phyloP scores from a whole-genome alignment of 2,329 filamentous ascomycete species.

The Corinectria fuckeliana region DNA sequence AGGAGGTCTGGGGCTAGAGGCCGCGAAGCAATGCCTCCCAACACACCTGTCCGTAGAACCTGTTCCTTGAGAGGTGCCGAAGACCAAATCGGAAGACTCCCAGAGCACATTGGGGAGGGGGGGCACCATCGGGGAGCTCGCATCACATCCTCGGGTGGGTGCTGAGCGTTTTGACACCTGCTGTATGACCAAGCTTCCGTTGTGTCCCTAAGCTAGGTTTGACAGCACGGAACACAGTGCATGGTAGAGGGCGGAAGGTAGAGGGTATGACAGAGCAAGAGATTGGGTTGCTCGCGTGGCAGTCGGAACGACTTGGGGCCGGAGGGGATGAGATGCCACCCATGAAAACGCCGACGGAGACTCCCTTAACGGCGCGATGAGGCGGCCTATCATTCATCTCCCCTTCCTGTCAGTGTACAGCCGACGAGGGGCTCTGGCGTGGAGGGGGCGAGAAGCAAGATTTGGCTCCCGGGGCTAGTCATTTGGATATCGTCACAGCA shows the following conservation, averaged over 20 bases:
- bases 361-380: neutral
- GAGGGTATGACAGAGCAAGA: neutral
- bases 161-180: constrained; percentile 34
- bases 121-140: constrained; percentile 12
- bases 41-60: constrained; percentile 22
- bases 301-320: constrained; percentile 11
- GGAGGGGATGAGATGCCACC: neutral
- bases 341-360: neutral
- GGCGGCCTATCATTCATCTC: neutral
- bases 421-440: neutral
- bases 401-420: neutral
- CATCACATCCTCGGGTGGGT: constrained; percentile 11
- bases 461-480: neutral
- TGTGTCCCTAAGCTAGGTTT: constrained; percentile 18
- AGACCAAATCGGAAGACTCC: constrained; percentile 24
- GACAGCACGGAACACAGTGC: constrained; percentile 18
- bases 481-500: constrained; percentile 4
- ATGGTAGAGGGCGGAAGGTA: constrained; percentile 9
- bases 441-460: neutral
- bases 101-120: constrained; percentile 10
- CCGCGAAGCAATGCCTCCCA: constrained; percentile 28
- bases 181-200: constrained; percentile 18
- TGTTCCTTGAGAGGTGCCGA: constrained; percentile 27
- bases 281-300: constrained; percentile 18
- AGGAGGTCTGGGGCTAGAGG: constrained; percentile 13